Evolutionary conservation across 2,329 filamentous ascomycete genomes (phyloP).

Genomic region (Gnomoniopsis sp.): DNA sequence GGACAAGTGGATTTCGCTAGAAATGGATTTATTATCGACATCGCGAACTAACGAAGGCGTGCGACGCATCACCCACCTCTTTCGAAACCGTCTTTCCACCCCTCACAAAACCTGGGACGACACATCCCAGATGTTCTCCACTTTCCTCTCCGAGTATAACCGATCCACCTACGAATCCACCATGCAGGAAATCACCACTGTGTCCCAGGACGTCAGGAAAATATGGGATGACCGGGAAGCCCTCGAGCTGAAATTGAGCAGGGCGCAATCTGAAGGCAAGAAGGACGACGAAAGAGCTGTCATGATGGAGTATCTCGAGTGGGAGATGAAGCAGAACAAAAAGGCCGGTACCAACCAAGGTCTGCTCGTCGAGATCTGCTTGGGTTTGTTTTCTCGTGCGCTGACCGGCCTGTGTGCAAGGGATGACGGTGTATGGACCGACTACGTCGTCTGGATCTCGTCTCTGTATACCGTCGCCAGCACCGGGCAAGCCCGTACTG

Average conservation of each 20-base stretch:
- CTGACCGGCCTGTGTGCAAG: constrained; percentile 66
- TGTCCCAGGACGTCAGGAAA: constrained; percentile 61
- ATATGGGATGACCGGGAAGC: constrained; percentile 62
- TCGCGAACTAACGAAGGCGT: constrained; percentile 54
- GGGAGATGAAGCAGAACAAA: constrained; percentile 68
- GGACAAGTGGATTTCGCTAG: constrained; percentile 72
- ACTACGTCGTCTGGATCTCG: constrained; percentile 74
- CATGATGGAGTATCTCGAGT: constrained; percentile 73
- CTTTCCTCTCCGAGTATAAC: constrained; percentile 70
- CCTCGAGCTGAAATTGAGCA: constrained; percentile 63
- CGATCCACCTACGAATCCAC: constrained; percentile 67
- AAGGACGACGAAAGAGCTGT: constrained; percentile 47
- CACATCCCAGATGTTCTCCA: constrained; percentile 72
- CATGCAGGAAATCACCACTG: constrained; percentile 66
- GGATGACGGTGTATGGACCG: constrained; percentile 76
- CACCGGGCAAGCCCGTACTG: constrained; percentile 35
- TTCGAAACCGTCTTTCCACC: constrained; percentile 65
- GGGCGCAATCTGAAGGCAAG: constrained; percentile 55
- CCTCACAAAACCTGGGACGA: constrained; percentile 74
- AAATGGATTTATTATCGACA: constrained; percentile 64
- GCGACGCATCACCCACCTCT: constrained; percentile 65
- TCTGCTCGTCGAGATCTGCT: constrained; percentile 48
- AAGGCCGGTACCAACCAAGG: constrained; percentile 47
- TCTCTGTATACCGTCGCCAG: constrained; percentile 37
- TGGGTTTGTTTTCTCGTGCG: constrained; percentile 75